phyloP scores from a whole-genome alignment of 2,329 filamentous ascomycete genomes.

The Didymella pomorum region DNA sequence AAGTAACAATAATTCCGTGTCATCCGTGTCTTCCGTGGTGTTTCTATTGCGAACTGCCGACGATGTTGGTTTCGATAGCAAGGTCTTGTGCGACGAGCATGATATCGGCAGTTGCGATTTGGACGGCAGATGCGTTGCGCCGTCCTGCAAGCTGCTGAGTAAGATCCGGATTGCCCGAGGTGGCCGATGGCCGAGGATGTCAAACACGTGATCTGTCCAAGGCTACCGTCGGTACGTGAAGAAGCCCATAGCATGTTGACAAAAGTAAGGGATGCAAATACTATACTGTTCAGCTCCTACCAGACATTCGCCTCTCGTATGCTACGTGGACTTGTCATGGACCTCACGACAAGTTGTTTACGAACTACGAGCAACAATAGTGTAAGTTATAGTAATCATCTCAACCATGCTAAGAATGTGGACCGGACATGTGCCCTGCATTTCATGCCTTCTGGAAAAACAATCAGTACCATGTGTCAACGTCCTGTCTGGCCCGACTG shows the following conservation, averaged over 20 bases:
- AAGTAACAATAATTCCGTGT: background rate
- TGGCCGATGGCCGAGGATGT: background rate
- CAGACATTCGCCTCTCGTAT: no score
- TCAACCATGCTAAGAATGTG: background rate
- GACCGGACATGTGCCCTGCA: background rate
- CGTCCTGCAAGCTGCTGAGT: background rate
- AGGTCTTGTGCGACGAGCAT: constrained; percentile 3
- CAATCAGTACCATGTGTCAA: background rate
- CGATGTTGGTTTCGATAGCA: constrained; percentile 1
- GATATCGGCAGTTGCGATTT: constrained; percentile 19
- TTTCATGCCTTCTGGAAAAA: background rate
- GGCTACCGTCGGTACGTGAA: background rate
- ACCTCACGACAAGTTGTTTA: background rate
- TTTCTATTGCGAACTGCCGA: constrained; percentile 18
- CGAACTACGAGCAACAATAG: background rate
- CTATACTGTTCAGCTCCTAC: background rate
- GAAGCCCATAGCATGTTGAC: background rate
- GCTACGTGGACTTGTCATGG: background rate
- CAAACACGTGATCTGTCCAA: constrained; percentile 8
- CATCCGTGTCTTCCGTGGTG: constrained; percentile 4
- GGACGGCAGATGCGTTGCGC: constrained; percentile 20
- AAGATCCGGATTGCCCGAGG: constrained; percentile 5
- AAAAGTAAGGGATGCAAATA: background rate
- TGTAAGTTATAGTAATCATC: background rate
- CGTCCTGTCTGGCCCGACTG: background rate